These are phyloP conservation scores for Myxozyma nipponensis DNA, from an alignment of 805 yeast genomes.

Conservation along the genomic window DNA sequence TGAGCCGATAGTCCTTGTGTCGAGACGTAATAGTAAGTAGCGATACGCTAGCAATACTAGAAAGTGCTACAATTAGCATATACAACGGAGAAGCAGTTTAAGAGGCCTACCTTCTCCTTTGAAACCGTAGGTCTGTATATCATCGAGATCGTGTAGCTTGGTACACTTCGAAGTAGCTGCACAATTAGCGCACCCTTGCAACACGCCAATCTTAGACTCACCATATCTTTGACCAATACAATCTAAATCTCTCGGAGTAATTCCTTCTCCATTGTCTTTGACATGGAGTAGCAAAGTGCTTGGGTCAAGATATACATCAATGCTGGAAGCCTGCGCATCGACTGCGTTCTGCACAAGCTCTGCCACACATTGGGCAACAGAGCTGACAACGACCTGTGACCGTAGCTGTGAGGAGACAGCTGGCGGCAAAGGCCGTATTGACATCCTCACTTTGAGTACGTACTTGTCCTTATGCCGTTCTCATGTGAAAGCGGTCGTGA, in stretches of 20 bases:
- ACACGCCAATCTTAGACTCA: background rate
- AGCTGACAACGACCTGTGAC: slow-evolving; percentile 14
- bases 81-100: background rate
- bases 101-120: slow-evolving; percentile 23
- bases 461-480: too few species aligned
- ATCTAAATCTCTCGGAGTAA: slow-evolving; percentile 45
- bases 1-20: slow-evolving; percentile 19
- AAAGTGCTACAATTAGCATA: slow-evolving; percentile 39
- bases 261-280: slow-evolving; percentile 63
- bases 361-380: slow-evolving; percentile 14
- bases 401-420: slow-evolving; percentile 8
- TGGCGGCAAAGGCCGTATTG: slow-evolving; percentile 6
- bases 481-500: background rate
- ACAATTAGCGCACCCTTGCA: background rate
- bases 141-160: slow-evolving; percentile 34
- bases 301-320: slow-evolving; percentile 12
- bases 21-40: slow-evolving; percentile 45
- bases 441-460: background rate
- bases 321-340: slow-evolving; percentile 20
- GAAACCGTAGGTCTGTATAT: slow-evolving; percentile 21
- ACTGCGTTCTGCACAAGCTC: slow-evolving; percentile 25
- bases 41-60: slow-evolving; percentile 43
- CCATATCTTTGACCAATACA: slow-evolving; percentile 41
- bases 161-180: slow-evolving; percentile 46
- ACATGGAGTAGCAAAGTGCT: slow-evolving; percentile 34